Base-by-base conservation (phyloP, 495 filamentous ascomycete species). In the Aspergillus bridgeri region DNA sequence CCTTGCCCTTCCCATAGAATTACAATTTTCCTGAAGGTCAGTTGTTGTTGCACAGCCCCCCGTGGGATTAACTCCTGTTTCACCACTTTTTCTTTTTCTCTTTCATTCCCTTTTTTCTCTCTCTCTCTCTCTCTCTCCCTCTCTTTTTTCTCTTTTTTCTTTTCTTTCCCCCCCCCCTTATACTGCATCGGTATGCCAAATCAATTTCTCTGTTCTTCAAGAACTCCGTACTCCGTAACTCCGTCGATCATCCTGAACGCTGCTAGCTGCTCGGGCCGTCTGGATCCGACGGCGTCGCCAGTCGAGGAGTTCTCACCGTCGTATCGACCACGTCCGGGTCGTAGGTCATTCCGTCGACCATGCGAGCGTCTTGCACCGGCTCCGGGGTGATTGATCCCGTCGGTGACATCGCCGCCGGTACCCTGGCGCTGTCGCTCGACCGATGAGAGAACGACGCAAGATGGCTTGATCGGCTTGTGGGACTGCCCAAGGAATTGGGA, bases 331-430 rank as follows among this genome's bases (percentile, higher is more conserved):
- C 66, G 57, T 78, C 75, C 27, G 72, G 56, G 61, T 83, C 81
- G 62, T 79, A 83, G 22, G 79, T 83, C 74, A 83, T 78, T 3
- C 81, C 78, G 69, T 83, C 77, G 20, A 83, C 67, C 73, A 82
- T 74, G 27, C 75, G 73, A 38, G 77, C 78, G 70, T 82, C 76
- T 29, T 74, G 71, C 20, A 69, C 51, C 6, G 74, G 70, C 55
- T 76, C 76, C 0, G 76, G 72, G 2, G 73, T 76, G 50, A 57
- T 65, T 20, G 75, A 77, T 19, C 72, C 72, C 18, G 72, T 69
- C 13, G 74, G 66, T 0, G 73, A 73, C 44, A 66, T 54, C 8
- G 69, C 63, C 19, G 58, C 43, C 7, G 51, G 57, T 24, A 61
- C 57, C 64, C 73, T 70, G 2, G 71, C 60, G 15, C 61, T 65